Base-by-base conservation (phyloP, 345 rosid genomes). In the Lumnitzera littorea region DNA sequence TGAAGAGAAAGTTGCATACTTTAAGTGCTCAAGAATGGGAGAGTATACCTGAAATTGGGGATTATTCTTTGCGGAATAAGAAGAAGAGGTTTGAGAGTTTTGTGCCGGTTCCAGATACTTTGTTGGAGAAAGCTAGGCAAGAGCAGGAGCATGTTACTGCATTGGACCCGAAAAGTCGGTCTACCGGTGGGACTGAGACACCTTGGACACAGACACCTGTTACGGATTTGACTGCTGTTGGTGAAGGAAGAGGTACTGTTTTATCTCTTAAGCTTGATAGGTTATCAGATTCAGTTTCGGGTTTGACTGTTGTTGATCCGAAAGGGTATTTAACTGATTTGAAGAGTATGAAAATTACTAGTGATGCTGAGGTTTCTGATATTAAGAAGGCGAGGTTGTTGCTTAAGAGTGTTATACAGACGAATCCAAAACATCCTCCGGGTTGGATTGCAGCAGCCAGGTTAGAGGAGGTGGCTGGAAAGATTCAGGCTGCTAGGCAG, bases 371-470 rank as follows among this genome's bases (percentile, higher is more conserved):
- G 78, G 84, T 92, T 55, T 82, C 91, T 1, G 94, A 92, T 81
- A 89, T 91, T 52, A 92, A 89, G 76, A 89, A 84, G 78, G 98
- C 96, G 2, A 85, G 96, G 66, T 64, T 92, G 68, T 69, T 92
- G 70, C 74, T 89, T 76, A 92, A 87, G 84, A 87, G 96, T 82
- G 79, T 89, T 9, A 92, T 77, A 0, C 91, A 82, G 77, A 87
- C 98, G 4, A 92, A 89, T 53, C 96, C 96, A 0, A 92, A 89
- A 70, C 96, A 89, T 50, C 96, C 98, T 0, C 91, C 89, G n/a
- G 96, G 98, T 15, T 92, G 96, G 98, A 87, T 92, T 74, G 96
- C 96, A 0, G 94, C 96, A 12, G 91, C 98, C 4, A 84, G 98
- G 80, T 67, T 92, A 64, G 98, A 92, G 82, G 98, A 87, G 77